These are phyloP conservation scores for Naegleria fowleri DNA, from an alignment of 208 protist species.

Conservation along the genomic window DNA sequence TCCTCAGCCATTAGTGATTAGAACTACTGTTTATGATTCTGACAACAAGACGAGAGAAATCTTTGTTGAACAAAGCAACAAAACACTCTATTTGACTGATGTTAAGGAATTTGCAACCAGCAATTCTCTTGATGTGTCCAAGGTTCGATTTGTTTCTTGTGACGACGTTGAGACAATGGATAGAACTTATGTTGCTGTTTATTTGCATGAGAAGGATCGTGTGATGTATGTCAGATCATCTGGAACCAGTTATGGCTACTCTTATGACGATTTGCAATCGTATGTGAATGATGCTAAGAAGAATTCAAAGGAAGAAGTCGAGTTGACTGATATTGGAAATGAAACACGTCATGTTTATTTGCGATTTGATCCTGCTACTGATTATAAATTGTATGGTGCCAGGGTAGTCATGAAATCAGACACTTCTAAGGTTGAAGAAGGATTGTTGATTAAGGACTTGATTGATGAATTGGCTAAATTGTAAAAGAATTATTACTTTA, in stretches of 20 bases:
- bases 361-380: background rate
- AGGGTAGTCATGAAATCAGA: background rate
- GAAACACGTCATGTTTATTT: background rate
- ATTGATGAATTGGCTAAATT: background rate
- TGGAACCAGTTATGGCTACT: background rate
- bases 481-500: background rate
- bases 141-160: background rate
- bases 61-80: background rate
- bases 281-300: background rate
- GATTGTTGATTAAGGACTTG: background rate
- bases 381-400: background rate
- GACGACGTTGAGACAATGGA: background rate
- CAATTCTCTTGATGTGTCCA: background rate
- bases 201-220: background rate
- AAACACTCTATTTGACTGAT: background rate
- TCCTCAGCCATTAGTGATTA: background rate
- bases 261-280: background rate
- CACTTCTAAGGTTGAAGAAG: background rate
- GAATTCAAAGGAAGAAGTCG: background rate
- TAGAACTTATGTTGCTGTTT: background rate
- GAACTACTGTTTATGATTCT: background rate
- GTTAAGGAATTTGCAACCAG: background rate
- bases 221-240: background rate
- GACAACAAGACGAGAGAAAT: background rate
- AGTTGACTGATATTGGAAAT: background rate